Conservation (phyloP, 202 grass and related monocot species). For the Eragrostis tef region DNA sequence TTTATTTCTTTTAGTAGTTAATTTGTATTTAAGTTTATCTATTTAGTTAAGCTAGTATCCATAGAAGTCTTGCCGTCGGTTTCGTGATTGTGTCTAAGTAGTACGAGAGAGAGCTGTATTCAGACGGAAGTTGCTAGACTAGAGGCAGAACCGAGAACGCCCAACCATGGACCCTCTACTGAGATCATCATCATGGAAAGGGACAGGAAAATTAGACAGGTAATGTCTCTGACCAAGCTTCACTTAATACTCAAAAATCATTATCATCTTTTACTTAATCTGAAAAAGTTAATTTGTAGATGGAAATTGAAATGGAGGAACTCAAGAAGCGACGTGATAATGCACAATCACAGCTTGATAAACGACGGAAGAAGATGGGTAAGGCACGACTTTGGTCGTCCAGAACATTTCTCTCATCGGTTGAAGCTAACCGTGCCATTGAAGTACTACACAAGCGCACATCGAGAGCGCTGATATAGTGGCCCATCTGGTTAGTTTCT, state of each 20-base stretch:
- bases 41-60: not conserved
- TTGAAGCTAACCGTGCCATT: conserved; percentile 87
- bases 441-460: conserved; percentile 87
- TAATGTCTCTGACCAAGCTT: conserved; percentile 44
- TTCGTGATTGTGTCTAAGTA: conserved; percentile 86
- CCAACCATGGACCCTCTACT: conserved; percentile 57
- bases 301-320: conserved; percentile 75
- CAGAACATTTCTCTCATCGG: conserved; percentile 17
- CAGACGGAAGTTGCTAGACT: conserved; percentile 87
- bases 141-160: conserved; percentile 76
- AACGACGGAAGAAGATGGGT: conserved; percentile 71
- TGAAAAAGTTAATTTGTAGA: conserved; percentile 46
- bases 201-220: conserved; percentile 82
- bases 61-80: conserved; percentile 22
- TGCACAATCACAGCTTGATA: conserved; percentile 66
- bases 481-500: conserved; percentile 85
- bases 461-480: conserved; percentile 78
- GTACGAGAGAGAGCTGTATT: conserved; percentile 84
- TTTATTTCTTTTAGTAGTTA: no score
- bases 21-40: no score
- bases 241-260: conserved; percentile 9
- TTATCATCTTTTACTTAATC: conserved; percentile 23
- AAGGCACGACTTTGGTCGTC: conserved; percentile 19
- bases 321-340: conserved; percentile 73
- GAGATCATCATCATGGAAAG: conserved; percentile 72